A percentile compares a stretch with the other conserved stretches of the same genome.
These are phyloP conservation scores for Metarhizium brunneum DNA, from an alignment of 2,329 filamentous ascomycete species.

Conservation along the genomic window DNA sequence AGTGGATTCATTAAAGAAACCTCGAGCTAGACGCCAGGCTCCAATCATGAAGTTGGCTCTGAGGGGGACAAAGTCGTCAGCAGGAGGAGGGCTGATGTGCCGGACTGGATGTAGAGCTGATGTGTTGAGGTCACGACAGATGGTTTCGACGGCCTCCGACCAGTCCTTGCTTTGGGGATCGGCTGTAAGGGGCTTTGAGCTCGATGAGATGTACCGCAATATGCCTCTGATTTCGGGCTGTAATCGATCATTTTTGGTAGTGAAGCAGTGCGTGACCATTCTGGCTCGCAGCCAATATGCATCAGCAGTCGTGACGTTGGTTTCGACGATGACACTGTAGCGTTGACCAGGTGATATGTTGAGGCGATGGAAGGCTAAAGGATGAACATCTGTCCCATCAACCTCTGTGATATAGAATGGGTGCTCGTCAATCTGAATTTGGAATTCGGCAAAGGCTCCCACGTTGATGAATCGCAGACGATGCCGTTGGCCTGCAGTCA, in stretches of 20 bases:
- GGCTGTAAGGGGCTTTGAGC: not conserved
- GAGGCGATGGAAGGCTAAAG: slow-evolving; percentile 47
- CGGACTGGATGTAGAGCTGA: slow-evolving; percentile 32
- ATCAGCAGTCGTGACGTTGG: slow-evolving; percentile 42
- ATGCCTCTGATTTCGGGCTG: slow-evolving; percentile 21
- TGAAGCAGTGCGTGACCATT: slow-evolving; percentile 31
- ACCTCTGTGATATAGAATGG: slow-evolving; percentile 57
- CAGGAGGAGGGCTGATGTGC: slow-evolving; percentile 23
- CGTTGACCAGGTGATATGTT: slow-evolving; percentile 63
- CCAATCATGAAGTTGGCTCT: slow-evolving; percentile 47
- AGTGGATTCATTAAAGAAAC: slow-evolving; percentile 44
- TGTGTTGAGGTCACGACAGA: slow-evolving; percentile 45
- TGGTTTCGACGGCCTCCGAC: slow-evolving; percentile 35
- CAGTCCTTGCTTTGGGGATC: slow-evolving; percentile 36
- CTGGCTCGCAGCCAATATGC: slow-evolving; percentile 56
- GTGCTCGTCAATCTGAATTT: slow-evolving; percentile 62
- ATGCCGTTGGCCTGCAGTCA: slow-evolving; percentile 48
- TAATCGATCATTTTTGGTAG: slow-evolving; percentile 19
- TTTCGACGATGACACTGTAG: slow-evolving; percentile 56
- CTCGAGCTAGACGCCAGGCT: slow-evolving; percentile 41
- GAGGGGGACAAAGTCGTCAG: slow-evolving; percentile 33
- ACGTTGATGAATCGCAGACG: slow-evolving; percentile 61
- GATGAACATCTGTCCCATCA: slow-evolving; percentile 58
- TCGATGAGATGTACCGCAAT: slow-evolving; percentile 17
- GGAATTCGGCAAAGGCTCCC: slow-evolving; percentile 62